These are phyloP conservation scores for Lachnellula hyalina DNA, from an alignment of 2,329 filamentous ascomycete genomes.

Conservation along the genomic window DNA sequence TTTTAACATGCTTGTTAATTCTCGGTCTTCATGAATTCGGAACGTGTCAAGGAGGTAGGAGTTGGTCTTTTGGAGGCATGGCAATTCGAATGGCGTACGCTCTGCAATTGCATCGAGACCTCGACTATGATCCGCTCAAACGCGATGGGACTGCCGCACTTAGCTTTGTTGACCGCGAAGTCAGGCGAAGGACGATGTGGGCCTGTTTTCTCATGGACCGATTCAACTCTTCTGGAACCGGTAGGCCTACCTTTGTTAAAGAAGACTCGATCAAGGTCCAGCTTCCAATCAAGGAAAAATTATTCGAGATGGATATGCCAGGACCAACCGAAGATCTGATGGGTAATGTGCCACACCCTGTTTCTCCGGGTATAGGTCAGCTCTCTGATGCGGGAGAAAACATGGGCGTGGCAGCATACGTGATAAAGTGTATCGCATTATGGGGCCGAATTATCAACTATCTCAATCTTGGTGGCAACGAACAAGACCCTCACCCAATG, in stretches of 20 bases:
- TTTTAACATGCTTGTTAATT: slow-evolving; percentile 82
- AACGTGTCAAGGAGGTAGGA: slow-evolving; percentile 90
- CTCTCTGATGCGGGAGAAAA: slow-evolving; percentile 67
- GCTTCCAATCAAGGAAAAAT: slow-evolving; percentile 81
- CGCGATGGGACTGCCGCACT: slow-evolving; percentile 59
- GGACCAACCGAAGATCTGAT: slow-evolving; percentile 79
- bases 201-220: slow-evolving; percentile 96
- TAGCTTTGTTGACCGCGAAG: slow-evolving; percentile 90
- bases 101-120: slow-evolving; percentile 84
- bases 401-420: slow-evolving; percentile 91
- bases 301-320: slow-evolving; percentile 87
- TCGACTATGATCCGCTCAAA: slow-evolving; percentile 73
- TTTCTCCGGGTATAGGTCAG: slow-evolving; percentile 58
- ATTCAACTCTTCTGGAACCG: slow-evolving; percentile 93
- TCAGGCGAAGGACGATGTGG: slow-evolving; percentile 94
- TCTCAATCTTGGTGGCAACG: slow-evolving; percentile 82
- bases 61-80: slow-evolving; percentile 93
- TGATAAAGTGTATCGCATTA: slow-evolving; percentile 76
- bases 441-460: slow-evolving; percentile 91
- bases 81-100: slow-evolving; percentile 97
- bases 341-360: slow-evolving; percentile 61
- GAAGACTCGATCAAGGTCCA: slow-evolving; percentile 87
- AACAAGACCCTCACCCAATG: slow-evolving; percentile 69
- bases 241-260: slow-evolving; percentile 84
- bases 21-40: slow-evolving; percentile 93